Evolutionary conservation across 768 basidiomycete genomes (phyloP), one percentile per base, ranked within the genome.

Genomic region (Pleurotus tuber-regium): DNA sequence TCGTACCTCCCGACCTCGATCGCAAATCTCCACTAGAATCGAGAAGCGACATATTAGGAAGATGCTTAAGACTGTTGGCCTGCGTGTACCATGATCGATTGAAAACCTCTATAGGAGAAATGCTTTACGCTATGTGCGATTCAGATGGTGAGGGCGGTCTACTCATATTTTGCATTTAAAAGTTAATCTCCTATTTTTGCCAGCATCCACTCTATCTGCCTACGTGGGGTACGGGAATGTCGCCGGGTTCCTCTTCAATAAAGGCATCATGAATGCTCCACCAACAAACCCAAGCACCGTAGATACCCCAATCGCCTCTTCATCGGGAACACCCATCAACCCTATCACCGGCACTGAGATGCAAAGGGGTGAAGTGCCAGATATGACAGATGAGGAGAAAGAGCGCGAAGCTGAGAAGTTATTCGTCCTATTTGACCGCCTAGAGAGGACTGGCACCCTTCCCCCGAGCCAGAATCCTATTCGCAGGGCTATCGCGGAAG

Each of bases 321-420:
- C 72, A 21, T 58, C 68, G 1, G 68, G 70, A 14, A 67, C 72
- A 23, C 67, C 74, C 4, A 87, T 91, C 64, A 88, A 92, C 63
- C 92, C 90, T 1, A 94, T 92, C 63, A 96, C 94, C 1, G 93
- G 92, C n/a, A 83, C 83, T 10, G 78, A 74, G 4, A 69, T 76
- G 29, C 67, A 69, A 49, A 71, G 69, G 41, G 60, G 74, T 14
- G 66, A 64, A 4, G 41, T 63, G 7, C 73, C 70, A 3, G 70
- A 82, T 43, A 96, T 99, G 94, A 87, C 92, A 0, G 87, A 95
- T 25, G 94, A 95, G 63, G 96, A 99, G 75, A 97, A 96, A 66
- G 92, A 97, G 63, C 71, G 70, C 8, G 97, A 99, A 70, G 88
- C 94, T 49, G 95, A 98, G 73, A 86, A 86, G 62, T 73, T 99